Conservation (phyloP, 495 filamentous ascomycete genomes). For the Aspergillus olivimuriae region DNA sequence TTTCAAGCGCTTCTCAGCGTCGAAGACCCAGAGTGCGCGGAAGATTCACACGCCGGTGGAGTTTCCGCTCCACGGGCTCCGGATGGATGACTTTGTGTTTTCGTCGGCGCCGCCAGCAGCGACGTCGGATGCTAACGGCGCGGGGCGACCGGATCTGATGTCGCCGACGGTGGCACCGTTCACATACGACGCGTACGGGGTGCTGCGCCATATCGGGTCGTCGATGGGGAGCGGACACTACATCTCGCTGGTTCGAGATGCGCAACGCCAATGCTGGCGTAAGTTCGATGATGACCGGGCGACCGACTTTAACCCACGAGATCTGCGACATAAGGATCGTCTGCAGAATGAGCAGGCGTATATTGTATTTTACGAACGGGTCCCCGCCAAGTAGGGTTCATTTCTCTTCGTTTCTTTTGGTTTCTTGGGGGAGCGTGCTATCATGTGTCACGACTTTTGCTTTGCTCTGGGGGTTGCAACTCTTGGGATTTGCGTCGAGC, state of each 20-base stretch:
- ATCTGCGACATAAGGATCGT: conserved; percentile 37
- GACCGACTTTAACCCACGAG: conserved; percentile 51
- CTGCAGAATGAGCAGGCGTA: conserved; percentile 61
- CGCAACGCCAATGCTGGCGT: conserved; percentile 54
- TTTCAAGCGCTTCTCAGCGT: conserved; percentile 65
- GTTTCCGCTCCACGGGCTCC: conserved; percentile 59
- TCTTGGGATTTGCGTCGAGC: too few species aligned
- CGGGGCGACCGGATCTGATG: conserved; percentile 22
- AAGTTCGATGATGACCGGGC: conserved; percentile 58
- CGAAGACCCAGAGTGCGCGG: conserved; percentile 47
- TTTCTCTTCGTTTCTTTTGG: conserved; percentile 9
- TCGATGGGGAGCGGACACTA: conserved; percentile 65
- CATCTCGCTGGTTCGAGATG: conserved; percentile 57
- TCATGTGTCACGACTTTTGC: conserved; percentile 3
- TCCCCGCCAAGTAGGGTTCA: conserved; percentile 40
- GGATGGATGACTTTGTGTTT: conserved; percentile 55
- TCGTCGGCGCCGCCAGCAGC: conserved; percentile 25
- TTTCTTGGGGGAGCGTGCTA: conserved; percentile 3
- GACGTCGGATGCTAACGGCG: conserved; percentile 18
- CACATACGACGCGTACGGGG: conserved; percentile 65
- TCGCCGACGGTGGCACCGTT: conserved; percentile 56
- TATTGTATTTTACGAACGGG: conserved; percentile 59
- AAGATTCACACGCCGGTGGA: conserved; percentile 65
- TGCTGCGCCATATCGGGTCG: conserved; percentile 60
- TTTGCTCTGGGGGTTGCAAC: not conserved